Conservation (phyloP, 108 stramenopile species). For the Skeletonema tropicum region DNA sequence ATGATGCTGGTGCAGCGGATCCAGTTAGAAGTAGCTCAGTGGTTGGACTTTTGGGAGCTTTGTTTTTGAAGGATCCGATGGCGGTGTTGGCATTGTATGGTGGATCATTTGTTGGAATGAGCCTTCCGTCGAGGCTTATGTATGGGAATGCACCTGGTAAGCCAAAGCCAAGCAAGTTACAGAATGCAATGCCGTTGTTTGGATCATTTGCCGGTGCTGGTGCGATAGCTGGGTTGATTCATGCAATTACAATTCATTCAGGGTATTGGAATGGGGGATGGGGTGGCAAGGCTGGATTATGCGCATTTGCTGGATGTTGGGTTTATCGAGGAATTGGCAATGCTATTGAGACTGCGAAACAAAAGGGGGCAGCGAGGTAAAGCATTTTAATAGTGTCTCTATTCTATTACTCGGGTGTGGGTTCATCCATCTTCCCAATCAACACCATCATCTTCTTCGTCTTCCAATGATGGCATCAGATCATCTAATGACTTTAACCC, state of each 20-base stretch:
- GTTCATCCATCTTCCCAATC: conserved; percentile 54
- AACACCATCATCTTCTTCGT: conserved; percentile 30
- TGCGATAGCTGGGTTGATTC: conserved; percentile 59
- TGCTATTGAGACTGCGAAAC: conserved; percentile 20
- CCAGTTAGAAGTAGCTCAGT: conserved; percentile 64
- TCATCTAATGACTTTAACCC: conserved; percentile 29
- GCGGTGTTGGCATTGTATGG: conserved; percentile 60
- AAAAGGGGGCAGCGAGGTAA: conserved; percentile 3
- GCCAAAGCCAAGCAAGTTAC: conserved; percentile 1
- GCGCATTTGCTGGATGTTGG: conserved; percentile 63
- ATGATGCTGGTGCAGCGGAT: conserved; percentile 59
- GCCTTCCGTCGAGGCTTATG: conserved; percentile 63
- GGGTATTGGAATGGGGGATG: conserved; percentile 71
- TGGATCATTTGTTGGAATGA: conserved; percentile 70
- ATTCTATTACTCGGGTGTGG: background rate
- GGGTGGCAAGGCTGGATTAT: conserved; percentile 77
- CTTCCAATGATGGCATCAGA: conserved; percentile 10
- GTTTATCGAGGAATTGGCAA: conserved; percentile 45
- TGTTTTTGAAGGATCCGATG: conserved; percentile 52
- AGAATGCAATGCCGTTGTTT: conserved; percentile 10
- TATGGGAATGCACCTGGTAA: conserved; percentile 38
- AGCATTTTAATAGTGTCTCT: background rate
- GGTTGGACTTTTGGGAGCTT: conserved; percentile 55
- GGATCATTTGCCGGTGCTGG: conserved; percentile 58
- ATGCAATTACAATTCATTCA: conserved; percentile 57